Conservation (phyloP, 148 eudicot species). For the Talinum fruticosum region DNA sequence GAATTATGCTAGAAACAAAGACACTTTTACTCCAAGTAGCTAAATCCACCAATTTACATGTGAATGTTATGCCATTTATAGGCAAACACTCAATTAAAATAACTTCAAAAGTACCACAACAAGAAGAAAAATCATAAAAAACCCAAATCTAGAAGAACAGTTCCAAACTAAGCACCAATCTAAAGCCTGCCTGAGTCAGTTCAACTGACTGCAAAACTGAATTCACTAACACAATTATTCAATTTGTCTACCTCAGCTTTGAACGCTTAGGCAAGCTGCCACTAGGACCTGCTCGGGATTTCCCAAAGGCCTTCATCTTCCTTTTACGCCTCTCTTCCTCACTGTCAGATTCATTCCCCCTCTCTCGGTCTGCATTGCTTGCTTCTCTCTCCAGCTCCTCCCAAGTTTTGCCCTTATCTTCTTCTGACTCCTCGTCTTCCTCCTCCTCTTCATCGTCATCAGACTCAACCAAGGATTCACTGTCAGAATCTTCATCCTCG, state of each 20-base stretch:
- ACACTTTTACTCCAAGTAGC: neutral
- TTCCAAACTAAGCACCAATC: slow-evolving; percentile 24
- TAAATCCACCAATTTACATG: slow-evolving; percentile 30
- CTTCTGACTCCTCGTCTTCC: slow-evolving; percentile 64
- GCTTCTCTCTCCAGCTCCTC: slow-evolving; percentile 98
- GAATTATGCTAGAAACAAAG: neutral
- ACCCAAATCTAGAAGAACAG: slow-evolving; percentile 16
- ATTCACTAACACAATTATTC: neutral
- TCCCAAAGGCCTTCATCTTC: slow-evolving; percentile 74
- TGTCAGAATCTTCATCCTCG: slow-evolving; percentile 79
- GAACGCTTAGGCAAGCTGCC: slow-evolving; percentile 47
- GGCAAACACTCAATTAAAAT: slow-evolving; percentile 16
- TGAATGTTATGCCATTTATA: slow-evolving; percentile 19
- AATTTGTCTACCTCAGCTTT: slow-evolving; percentile 50
- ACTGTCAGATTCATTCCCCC: slow-evolving; percentile 82
- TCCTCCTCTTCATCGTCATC: slow-evolving; percentile 85
- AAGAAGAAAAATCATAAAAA: slow-evolving; percentile 8
- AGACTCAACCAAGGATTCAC: slow-evolving; percentile 82
- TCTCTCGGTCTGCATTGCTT: slow-evolving; percentile 78
- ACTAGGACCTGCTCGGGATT: slow-evolving; percentile 62
- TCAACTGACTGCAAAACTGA: slow-evolving; percentile 24
- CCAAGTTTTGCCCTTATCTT: slow-evolving; percentile 88
- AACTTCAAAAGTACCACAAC: neutral
- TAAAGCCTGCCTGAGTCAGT: slow-evolving; percentile 16
- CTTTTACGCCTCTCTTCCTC: slow-evolving; percentile 84